phyloP scores from a whole-genome alignment of 345 rosid species.

The Psidium guajava region DNA sequence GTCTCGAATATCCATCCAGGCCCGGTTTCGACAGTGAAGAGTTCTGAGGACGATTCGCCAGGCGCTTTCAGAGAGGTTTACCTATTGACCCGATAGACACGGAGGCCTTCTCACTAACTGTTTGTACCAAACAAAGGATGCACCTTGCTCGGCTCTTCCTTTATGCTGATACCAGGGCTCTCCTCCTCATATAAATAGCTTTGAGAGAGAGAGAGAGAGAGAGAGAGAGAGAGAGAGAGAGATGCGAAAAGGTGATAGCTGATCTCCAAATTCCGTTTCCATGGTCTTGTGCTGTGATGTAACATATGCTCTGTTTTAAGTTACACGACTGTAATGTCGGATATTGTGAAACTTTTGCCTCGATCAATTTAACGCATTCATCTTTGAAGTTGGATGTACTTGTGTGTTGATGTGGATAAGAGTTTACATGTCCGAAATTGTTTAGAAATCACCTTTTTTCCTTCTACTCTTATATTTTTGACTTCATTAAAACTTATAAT shows the following conservation, averaged over 20 bases:
- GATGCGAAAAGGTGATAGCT: neutral
- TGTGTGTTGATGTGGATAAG: neutral
- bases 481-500: no score
- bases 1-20: slow-evolving; percentile 48
- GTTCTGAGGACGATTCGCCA: neutral
- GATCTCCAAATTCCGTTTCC: neutral
- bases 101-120: neutral
- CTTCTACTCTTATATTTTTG: neutral
- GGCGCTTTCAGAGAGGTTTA: neutral
- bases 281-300: neutral
- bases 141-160: neutral
- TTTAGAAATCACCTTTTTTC: neutral
- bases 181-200: neutral
- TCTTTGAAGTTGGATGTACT: neutral
- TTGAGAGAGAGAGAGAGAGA: neutral
- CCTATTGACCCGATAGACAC: neutral
- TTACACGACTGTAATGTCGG: neutral
- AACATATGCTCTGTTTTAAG: neutral
- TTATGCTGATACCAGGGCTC: neutral
- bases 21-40: slow-evolving; percentile 23
- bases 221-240: neutral
- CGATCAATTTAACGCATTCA: neutral
- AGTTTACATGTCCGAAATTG: neutral
- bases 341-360: neutral
- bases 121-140: neutral